phyloP scores from a whole-genome alignment of 129 eudicot genomes.

The Arctium lappa region DNA sequence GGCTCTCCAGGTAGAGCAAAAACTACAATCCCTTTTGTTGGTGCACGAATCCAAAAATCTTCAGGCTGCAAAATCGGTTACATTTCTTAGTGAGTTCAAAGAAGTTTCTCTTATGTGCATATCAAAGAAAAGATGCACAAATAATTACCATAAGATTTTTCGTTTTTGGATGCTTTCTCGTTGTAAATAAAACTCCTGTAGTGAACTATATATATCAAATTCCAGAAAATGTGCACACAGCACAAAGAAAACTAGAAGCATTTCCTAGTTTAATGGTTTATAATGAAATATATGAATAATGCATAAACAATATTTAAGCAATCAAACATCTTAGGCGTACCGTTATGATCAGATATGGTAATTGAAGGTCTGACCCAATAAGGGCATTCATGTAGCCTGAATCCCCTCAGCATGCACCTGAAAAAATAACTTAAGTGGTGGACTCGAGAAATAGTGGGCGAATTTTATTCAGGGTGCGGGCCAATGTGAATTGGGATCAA shows the following conservation, averaged over 20 bases:
- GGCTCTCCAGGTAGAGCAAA: slow-evolving; percentile 93
- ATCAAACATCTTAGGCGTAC: slow-evolving; percentile 32
- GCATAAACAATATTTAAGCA: not conserved
- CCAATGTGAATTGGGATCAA: too few relatives aligned
- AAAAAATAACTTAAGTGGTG: slow-evolving; percentile 26
- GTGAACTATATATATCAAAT: slow-evolving; percentile 19
- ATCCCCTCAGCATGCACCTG: slow-evolving; percentile 99
- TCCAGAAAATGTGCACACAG: not conserved
- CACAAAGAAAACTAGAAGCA: slow-evolving; percentile 4
- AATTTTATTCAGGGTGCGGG: too few relatives aligned
- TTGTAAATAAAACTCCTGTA: slow-evolving; percentile 78
- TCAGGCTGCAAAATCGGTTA: slow-evolving; percentile 62
- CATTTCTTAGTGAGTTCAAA: slow-evolving; percentile 5
- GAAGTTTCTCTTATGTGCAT: not conserved
- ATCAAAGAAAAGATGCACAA: not conserved
- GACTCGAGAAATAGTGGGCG: not conserved
- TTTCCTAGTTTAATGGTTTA: not conserved
- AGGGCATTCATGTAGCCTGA: slow-evolving; percentile 84
- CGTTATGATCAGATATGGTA: slow-evolving; percentile 81
- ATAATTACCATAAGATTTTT: slow-evolving; percentile 78
- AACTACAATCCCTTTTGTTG: slow-evolving; percentile 71
- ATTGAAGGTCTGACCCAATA: slow-evolving; percentile 97
- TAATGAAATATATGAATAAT: not conserved
- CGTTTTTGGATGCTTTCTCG: slow-evolving; percentile 82
- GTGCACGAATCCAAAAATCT: slow-evolving; percentile 88